A percentile compares a stretch with the other conserved stretches of the same genome.
These are phyloP conservation scores for Hyphodiscus sp. DNA, from an alignment of 2,329 filamentous ascomycete species.

Conservation along the genomic window DNA sequence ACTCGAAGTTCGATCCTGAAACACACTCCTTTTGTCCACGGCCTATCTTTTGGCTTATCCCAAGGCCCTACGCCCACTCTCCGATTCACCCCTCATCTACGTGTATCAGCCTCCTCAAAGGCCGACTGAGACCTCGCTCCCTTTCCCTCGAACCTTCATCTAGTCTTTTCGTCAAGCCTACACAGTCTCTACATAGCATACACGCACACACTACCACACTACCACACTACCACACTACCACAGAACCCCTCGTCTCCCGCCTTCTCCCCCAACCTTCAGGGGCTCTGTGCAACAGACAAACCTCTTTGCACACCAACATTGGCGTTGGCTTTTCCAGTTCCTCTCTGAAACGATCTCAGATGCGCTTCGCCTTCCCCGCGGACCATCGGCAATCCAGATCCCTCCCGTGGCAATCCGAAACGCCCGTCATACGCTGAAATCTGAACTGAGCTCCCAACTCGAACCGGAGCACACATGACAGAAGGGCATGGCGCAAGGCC, in stretches of 20 bases:
- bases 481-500: neutral
- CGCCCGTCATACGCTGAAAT: neutral
- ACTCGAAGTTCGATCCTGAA: neutral
- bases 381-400: neutral
- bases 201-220: too few species aligned
- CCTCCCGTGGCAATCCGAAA: neutral
- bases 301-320: neutral
- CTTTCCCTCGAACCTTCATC: neutral
- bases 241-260: neutral
- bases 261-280: neutral
- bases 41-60: neutral
- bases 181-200: neutral
- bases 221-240: too few species aligned
- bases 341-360: neutral
- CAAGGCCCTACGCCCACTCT: too few species aligned
- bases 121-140: neutral
- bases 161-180: neutral
- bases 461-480: neutral
- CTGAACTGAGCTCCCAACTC: neutral
- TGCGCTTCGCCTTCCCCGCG: neutral
- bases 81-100: slow-evolving; percentile 2
- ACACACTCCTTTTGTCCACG: neutral
- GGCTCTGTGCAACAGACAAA: neutral
- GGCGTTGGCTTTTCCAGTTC: neutral
- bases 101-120: slow-evolving; percentile 4